Percentiles rank a stretch among this genome's conserved stretches.
phyloP scores from a whole-genome alignment of 2,329 filamentous ascomycete species.

The Fusarium verticillioides region DNA sequence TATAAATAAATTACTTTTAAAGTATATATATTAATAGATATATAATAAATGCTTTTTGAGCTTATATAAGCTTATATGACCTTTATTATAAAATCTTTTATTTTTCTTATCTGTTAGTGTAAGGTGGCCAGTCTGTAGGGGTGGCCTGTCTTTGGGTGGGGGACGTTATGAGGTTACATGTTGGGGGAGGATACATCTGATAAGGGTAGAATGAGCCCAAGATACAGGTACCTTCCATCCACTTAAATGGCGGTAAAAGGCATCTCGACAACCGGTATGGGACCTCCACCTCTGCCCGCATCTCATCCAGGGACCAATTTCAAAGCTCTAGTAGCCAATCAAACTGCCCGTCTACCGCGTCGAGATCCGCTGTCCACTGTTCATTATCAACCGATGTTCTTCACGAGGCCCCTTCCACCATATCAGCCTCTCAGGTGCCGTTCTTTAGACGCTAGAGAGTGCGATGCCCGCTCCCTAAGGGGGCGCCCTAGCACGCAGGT shows the following conservation, averaged over 20 bases:
- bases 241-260: conserved; percentile 38
- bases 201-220: conserved; percentile 1
- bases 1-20: no score
- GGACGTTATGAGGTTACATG: conserved; percentile 31
- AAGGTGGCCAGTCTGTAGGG: no score
- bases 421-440: conserved; percentile 32
- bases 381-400: conserved; percentile 14
- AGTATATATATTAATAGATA: no score
- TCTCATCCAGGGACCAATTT: conserved; percentile 35
- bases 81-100: no score
- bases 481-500: conserved; percentile 9
- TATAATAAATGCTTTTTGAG: no score
- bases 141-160: no score
- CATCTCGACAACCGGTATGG: conserved; percentile 15
- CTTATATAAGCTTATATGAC: no score
- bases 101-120: no score
- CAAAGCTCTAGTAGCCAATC: conserved; percentile 20
- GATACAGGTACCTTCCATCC: conserved; percentile 15
- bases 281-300: conserved; percentile 22
- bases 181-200: conserved; percentile 21
- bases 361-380: conserved; percentile 15
- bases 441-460: conserved; percentile 15
- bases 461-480: conserved; percentile 13
- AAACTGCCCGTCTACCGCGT: background rate
- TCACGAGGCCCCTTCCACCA: conserved; percentile 25